Evolutionary conservation across 495 filamentous ascomycete genomes (phyloP), one percentile per base, ranked within the genome.

Genomic region (Neurospora sp.): DNA sequence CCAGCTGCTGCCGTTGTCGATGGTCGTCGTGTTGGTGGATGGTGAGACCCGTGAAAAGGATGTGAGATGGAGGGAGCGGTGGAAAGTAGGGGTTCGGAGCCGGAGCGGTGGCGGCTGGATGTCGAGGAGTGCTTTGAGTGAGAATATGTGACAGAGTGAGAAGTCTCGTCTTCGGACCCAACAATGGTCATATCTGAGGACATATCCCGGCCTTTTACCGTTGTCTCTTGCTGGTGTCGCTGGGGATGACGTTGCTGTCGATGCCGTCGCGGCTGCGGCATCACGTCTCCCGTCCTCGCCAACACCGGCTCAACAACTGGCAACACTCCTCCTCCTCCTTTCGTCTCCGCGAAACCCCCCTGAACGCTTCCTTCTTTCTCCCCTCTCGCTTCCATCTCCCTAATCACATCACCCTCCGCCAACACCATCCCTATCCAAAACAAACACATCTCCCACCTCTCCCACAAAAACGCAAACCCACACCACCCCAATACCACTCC

Each of bases 381-480:
- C 37, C 4, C 66, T 15, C 17, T 39, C 2, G 24, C 19, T 24
- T 79, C 79, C 19, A 77, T 77, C 15, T 76, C 80, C n/a, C 79
- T 70, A 34, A 76, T 74, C 37, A 82, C 66, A 62, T 85, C 83
- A 15, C 80, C 19, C 72, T 86, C 84, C 19, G 83, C 83, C 28
- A 86, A 74, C 2, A 77, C 62, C 81, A 83, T 81, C 37, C 84
- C 84, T 48, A 72, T 75, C 19, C 79, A 77, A 69, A 86, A 86
- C 21, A 86, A 70, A 38, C 83, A 36, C 77, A 86, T 78, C 76
- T 86, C 83, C 84, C 84, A 86, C 34, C 78, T 72, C 45, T 76
- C 77, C 45, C 76, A 82, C 39, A 74, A 71, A 69, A 81, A 81
- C 8, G 74, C 71, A 71, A 81, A 84, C 76, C 73, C 78, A 73